These are phyloP conservation scores for Geotrichum restrictum DNA, from an alignment of 1,139 yeast genomes.

Conservation along the genomic window DNA sequence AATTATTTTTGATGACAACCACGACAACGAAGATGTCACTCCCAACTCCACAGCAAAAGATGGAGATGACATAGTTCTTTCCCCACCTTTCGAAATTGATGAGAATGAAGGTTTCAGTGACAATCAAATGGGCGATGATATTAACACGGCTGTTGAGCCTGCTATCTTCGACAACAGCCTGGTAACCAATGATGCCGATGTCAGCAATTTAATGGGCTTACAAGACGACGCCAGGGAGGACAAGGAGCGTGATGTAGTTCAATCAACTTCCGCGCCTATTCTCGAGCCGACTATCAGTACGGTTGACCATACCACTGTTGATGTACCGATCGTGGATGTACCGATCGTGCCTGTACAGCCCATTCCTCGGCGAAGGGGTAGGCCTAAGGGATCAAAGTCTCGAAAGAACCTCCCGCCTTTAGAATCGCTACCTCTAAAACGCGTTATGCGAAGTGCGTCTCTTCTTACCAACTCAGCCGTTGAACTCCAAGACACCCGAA, in stretches of 20 bases:
- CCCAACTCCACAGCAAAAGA: not conserved
- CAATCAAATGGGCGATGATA: too few relatives aligned
- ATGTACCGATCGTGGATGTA: not conserved
- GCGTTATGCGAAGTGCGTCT: slow-evolving; percentile 7
- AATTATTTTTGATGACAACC: not conserved
- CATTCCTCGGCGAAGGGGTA: slow-evolving; percentile 2
- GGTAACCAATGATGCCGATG: not conserved
- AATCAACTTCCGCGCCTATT: too few relatives aligned
- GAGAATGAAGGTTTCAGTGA: too few relatives aligned
- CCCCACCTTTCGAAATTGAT: too few relatives aligned
- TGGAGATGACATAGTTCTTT: not conserved
- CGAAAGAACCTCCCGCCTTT: not conserved
- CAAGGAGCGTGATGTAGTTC: too few relatives aligned
- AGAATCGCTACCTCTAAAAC: not conserved
- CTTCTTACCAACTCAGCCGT: not conserved
- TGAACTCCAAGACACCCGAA: not conserved
- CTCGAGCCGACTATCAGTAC: too few relatives aligned
- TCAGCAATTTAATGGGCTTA: too few relatives aligned
- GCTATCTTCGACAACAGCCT: too few relatives aligned
- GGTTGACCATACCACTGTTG: not conserved
- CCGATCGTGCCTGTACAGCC: not conserved
- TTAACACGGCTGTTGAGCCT: too few relatives aligned
- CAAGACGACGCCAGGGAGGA: too few relatives aligned
- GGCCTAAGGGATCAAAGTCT: slow-evolving; percentile 11
- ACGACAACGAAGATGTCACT: not conserved